Evolutionary conservation across 192 early-diverging fungal species (phyloP).

Genomic region (Allomyces arbusculus): DNA sequence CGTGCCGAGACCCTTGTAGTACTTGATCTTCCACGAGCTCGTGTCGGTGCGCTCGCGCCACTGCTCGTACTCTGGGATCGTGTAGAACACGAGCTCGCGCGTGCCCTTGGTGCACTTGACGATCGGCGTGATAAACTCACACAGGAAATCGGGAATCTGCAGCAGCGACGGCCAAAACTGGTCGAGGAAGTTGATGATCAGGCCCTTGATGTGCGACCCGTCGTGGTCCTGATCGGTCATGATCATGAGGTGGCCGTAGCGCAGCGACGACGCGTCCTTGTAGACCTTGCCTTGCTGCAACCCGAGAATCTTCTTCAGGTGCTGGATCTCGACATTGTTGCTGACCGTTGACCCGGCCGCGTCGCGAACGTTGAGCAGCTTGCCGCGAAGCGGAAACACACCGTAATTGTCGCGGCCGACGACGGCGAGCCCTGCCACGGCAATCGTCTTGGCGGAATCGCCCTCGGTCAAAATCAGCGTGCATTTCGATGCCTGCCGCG

Average conservation of each 20-base stretch:
- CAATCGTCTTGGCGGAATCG: slow-evolving; percentile 83
- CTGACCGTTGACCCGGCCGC: slow-evolving; percentile 43
- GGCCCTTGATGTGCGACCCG: slow-evolving; percentile 90
- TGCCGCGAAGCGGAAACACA: slow-evolving; percentile 91
- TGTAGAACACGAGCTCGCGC: slow-evolving; percentile 57
- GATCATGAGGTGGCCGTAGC: slow-evolving; percentile 91
- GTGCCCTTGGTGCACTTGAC: slow-evolving; percentile 36
- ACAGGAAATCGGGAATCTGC: slow-evolving; percentile 72
- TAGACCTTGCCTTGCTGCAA: slow-evolving; percentile 72
- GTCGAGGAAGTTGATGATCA: slow-evolving; percentile 91
- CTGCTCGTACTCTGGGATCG: slow-evolving; percentile 73
- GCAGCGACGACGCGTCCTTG: slow-evolving; percentile 41
- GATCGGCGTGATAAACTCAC: slow-evolving; percentile 94
- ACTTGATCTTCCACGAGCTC: slow-evolving; percentile 71
- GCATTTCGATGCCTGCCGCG: slow-evolving; percentile 44
- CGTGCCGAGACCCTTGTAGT: slow-evolving; percentile 97
- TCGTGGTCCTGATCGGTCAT: slow-evolving; percentile 99
- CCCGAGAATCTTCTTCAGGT: slow-evolving; percentile 84
- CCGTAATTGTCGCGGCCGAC: slow-evolving; percentile 78
- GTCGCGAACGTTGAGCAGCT: slow-evolving; percentile 90
- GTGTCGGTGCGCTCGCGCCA: slow-evolving; percentile 62
- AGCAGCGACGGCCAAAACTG: slow-evolving; percentile 80
- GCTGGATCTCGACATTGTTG: slow-evolving; percentile 65
- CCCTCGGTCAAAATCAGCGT: slow-evolving; percentile 94
- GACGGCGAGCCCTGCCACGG: slow-evolving; percentile 63